Conservation (phyloP, 495 filamentous ascomycete genomes). For the Aspergillus cavernicola region DNA sequence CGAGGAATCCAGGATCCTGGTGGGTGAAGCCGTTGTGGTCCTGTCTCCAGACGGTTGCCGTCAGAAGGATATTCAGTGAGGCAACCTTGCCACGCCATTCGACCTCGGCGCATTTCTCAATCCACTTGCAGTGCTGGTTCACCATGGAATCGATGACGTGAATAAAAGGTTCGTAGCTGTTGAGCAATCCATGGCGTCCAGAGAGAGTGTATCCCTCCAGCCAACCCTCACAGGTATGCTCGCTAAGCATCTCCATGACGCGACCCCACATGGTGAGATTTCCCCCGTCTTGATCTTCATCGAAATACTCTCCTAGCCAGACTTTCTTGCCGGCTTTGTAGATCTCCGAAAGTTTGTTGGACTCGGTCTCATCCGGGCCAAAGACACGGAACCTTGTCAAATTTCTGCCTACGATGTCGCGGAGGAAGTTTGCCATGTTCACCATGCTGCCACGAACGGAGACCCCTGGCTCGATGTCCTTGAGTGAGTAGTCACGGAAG, state of each 20-base stretch:
- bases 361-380: slow-evolving; percentile 73
- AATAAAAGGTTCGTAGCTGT: slow-evolving; percentile 76
- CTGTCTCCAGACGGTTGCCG: slow-evolving; percentile 71
- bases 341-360: slow-evolving; percentile 65
- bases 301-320: slow-evolving; percentile 71
- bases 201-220: slow-evolving; percentile 70
- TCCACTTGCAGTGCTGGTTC: slow-evolving; percentile 77
- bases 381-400: slow-evolving; percentile 64
- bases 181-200: slow-evolving; percentile 67
- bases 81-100: slow-evolving; percentile 65
- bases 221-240: slow-evolving; percentile 76
- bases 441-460: slow-evolving; percentile 55
- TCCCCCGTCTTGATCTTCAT: slow-evolving; percentile 65
- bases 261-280: slow-evolving; percentile 60
- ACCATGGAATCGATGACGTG: slow-evolving; percentile 79
- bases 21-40: slow-evolving; percentile 80
- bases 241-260: slow-evolving; percentile 75
- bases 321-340: slow-evolving; percentile 71
- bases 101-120: slow-evolving; percentile 70
- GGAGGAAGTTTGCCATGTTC: slow-evolving; percentile 60
- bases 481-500: slow-evolving; percentile 58
- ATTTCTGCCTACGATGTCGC: slow-evolving; percentile 59
- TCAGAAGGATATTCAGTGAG: slow-evolving; percentile 71
- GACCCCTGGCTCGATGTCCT: slow-evolving; percentile 50
- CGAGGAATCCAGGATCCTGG: slow-evolving; percentile 73